Base-by-base conservation (phyloP, 1,284 basidiomycete species). In the Neotropicomus parvogracilis region DNA sequence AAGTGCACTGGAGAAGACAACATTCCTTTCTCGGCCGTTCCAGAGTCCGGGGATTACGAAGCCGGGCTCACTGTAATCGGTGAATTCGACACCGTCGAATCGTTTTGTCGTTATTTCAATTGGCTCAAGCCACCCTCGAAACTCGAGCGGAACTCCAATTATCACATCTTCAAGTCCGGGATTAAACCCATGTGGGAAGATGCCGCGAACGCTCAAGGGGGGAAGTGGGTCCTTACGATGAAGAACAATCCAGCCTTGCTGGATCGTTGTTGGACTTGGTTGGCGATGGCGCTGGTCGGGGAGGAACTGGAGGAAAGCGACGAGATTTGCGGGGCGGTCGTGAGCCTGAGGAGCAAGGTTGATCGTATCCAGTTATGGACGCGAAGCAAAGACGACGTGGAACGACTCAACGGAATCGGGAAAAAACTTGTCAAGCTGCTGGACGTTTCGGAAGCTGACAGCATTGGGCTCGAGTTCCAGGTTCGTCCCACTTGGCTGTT, bases 181-280 rank as follows among this genome's bases (percentile, higher is more conserved):
- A 89, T 89, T 71, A 92, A 91, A 63, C 88, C 92, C 34, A 95
- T 95, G 90, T 97, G 94, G 93, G 94, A 97, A 70, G 94, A 97
- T 65, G 81, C 83, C 20, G 88, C 91, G 40, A 97, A 97, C 65
- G 86, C 88, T 9, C 78, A 85, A 41, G 93, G 93, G 20, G 93
- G 93, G 31, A 95, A 95, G 70, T 97, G 94, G 94, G 89, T 92
- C 16, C 70, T 97, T 44, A 92, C 93, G 56, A 89, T 97, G 82
- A 88, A 87, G 68, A 83, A 85, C 52, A 89, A 88, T 58, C 82
- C 87, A 5, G 71, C 72, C 29, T 66, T 95, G 53, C 72, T 95
- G 39, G 94, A 97, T 71, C 77, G 86, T 27, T 90, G 84, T 67
- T 97, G 94, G 94, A 79, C 80, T 43, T 95, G 88, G 82, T 75